Evolutionary conservation across 2,329 filamentous ascomycete species (phyloP), one percentile per base, ranked within the genome.

Genomic region (Colletotrichum falcatum): DNA sequence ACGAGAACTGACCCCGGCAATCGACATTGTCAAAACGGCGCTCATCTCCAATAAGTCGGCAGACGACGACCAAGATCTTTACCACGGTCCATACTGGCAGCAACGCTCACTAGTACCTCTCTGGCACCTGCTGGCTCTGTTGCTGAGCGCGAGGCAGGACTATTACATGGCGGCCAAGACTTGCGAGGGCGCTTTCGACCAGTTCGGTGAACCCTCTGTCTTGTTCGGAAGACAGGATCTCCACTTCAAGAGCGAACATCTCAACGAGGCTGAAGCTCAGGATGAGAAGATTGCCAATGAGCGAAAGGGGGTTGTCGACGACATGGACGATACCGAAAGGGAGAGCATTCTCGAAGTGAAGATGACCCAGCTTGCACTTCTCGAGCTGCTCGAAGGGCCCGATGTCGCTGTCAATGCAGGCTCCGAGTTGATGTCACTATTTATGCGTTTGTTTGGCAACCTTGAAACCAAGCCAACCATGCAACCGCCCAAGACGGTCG

Each of bases 261-360:
- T 93, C 49, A 92, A 92, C 49, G 86, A 89, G 51, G 58, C 59
- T 9, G 58, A 68, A 55, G 83, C 81, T 1, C 85, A 84, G 65
- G 68, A 75, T 23, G 76, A 77, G 16, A 78, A 77, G 55, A 70
- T 63, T 4, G 56, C 73, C 28, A 76, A 77, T 14, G 70, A 74
- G 23, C 70, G 67, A 33, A 79, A 76, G 73, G 89, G 90, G 4
- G 78, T 93, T 56, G 87, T 97, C 0, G 92, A 95, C 74, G 90
- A 93, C 54, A 93, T 98, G 90, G 92, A 94, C 72, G 89, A 91
- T 68, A 89, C 90, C 33, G 95, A 98, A 78, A 97, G 94, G 77
- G 93, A 95, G 79, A 89, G 89, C 59, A 91, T 99, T 51, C 82
- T 99, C n/a, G 93, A 98, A 79, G 90, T 98, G 72, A 97, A 97